These are phyloP conservation scores for Globisporangium uncinulatum DNA, from an alignment of 352 stramenopile genomes.

Conservation along the genomic window DNA sequence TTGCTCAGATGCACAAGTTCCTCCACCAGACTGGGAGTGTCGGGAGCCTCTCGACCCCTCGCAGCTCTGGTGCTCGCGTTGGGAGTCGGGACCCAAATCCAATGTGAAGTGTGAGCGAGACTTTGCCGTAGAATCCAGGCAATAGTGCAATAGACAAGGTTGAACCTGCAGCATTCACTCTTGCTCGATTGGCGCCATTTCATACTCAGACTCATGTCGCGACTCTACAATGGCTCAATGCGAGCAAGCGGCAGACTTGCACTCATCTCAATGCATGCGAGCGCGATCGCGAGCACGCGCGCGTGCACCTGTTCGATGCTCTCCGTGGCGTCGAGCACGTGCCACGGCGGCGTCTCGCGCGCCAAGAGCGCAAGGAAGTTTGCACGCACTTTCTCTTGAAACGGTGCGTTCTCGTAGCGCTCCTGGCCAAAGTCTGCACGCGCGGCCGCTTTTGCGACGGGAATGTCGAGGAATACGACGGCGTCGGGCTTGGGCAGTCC, in stretches of 20 bases:
- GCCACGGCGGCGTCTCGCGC: conserved; percentile 42
- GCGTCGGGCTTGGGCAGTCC: conserved; percentile 96
- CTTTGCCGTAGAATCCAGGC: background rate
- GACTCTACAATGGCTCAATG: conserved; percentile 23
- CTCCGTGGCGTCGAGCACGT: conserved; percentile 74
- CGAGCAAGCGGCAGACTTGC: conserved; percentile 24
- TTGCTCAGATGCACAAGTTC: conserved; percentile 67
- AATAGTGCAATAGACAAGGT: background rate
- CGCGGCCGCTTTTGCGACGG: conserved; percentile 83
- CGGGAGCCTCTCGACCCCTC: background rate
- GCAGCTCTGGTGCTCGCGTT: background rate
- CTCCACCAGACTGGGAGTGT: conserved; percentile 39
- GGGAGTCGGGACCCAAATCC: background rate
- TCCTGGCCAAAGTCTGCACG: conserved; percentile 93
- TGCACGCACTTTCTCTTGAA: conserved; percentile 81
- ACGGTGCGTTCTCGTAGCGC: conserved; percentile 86
- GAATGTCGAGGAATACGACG: conserved; percentile 97
- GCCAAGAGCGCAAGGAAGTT: conserved; percentile 77
- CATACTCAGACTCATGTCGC: too few relatives aligned
- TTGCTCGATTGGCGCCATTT: too few relatives aligned
- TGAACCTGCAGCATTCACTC: too few relatives aligned
- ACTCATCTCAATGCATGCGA: conserved; percentile 33
- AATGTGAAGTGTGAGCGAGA: background rate
- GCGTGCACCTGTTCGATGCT: conserved; percentile 71
- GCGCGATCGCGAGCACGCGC: conserved; percentile 47